These are phyloP conservation scores for Aspergillus texensis DNA, from an alignment of 2,329 filamentous ascomycete species.

Conservation along the genomic window DNA sequence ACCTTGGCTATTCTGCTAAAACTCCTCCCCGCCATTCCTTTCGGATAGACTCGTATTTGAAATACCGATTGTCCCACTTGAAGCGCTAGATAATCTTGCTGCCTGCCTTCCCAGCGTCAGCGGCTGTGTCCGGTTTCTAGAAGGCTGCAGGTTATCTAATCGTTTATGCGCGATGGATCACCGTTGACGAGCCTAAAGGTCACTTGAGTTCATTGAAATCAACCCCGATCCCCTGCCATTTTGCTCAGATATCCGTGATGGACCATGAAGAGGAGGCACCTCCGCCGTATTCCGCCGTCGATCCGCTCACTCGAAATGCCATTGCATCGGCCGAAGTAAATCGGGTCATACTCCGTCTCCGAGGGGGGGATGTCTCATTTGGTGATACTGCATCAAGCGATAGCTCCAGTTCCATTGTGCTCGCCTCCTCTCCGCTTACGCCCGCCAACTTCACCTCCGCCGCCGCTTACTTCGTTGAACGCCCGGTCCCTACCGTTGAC, in stretches of 20 bases:
- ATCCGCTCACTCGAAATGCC: constrained; percentile 35
- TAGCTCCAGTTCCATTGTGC: constrained; percentile 21
- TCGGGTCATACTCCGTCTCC: constrained; percentile 20
- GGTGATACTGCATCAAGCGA: constrained; percentile 16
- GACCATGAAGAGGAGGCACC: constrained; percentile 44
- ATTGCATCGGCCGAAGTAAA: constrained; percentile 16
- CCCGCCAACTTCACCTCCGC: constrained; percentile 40
- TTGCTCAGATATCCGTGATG: constrained; percentile 26
- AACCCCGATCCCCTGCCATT: background rate
- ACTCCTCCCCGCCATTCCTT: background rate
- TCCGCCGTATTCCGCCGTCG: constrained; percentile 46
- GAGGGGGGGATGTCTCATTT: constrained; percentile 23
- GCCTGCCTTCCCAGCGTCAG: constrained; percentile 26
- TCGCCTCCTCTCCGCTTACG: constrained; percentile 17
- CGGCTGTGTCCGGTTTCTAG: constrained; percentile 12
- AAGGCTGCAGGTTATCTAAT: constrained; percentile 8
- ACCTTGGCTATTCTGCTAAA: constrained; percentile 1
- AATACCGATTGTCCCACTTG: background rate
- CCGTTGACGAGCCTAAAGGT: constrained; percentile 12
- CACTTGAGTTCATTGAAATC: constrained; percentile 2
- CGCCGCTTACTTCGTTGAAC: constrained; percentile 42
- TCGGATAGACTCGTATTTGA: background rate
- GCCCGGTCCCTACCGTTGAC: constrained; percentile 30
- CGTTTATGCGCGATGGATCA: constrained; percentile 21
- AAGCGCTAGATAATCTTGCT: constrained; percentile 31